Evolutionary conservation across 495 filamentous ascomycete species (phyloP).

Genomic region (Chaetomidium leptoderma): DNA sequence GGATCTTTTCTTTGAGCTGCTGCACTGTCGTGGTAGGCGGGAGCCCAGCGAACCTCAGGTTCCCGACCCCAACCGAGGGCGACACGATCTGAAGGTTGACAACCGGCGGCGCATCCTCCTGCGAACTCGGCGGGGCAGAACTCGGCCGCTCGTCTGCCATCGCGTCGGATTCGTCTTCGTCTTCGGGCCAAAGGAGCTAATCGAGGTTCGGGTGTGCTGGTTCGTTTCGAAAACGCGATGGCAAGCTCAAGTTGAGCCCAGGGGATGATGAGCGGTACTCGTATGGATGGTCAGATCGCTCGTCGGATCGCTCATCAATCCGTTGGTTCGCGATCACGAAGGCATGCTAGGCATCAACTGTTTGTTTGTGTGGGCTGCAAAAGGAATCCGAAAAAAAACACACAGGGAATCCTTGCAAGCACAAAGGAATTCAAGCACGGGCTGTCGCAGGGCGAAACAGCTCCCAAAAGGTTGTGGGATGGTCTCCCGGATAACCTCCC

Average conservation of each 20-base stretch:
- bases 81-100: slow-evolving; percentile 63
- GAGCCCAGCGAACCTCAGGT: slow-evolving; percentile 51
- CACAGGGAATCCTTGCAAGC: background rate
- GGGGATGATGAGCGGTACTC: background rate
- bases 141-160: slow-evolving; percentile 19
- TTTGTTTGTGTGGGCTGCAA: background rate
- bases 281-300: background rate
- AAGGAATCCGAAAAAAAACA: background rate
- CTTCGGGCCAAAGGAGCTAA: too few relatives aligned
- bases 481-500: background rate
- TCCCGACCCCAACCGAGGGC: slow-evolving; percentile 55
- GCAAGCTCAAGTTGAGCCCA: background rate
- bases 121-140: slow-evolving; percentile 13
- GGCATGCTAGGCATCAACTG: slow-evolving; percentile 10
- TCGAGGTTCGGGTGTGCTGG: too few relatives aligned
- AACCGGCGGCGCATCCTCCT: slow-evolving; percentile 21
- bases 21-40: slow-evolving; percentile 54
- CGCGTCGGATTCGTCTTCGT: slow-evolving; percentile 1
- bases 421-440: background rate
- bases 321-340: background rate
- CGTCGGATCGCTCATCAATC: slow-evolving; percentile 1
- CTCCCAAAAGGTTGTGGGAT: background rate
- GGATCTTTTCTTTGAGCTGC: slow-evolving; percentile 58
- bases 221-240: background rate
- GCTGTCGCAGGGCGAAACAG: background rate